Evolutionary conservation across 352 stramenopile genomes (phyloP).

Genomic region (Hyaloperonospora brassicae): DNA sequence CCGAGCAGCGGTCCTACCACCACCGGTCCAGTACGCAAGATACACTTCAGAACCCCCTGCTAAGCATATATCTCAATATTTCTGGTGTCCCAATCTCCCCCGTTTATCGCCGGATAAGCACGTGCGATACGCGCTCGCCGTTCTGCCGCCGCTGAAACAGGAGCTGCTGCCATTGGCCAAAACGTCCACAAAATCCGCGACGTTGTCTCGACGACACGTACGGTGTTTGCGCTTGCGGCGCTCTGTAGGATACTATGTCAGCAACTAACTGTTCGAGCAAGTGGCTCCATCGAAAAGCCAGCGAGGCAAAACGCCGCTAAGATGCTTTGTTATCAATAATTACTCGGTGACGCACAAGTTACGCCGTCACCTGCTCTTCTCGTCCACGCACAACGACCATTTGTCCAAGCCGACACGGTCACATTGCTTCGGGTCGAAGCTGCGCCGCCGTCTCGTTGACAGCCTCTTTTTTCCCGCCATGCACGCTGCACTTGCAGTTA

Average conservation of each 20-base stretch:
- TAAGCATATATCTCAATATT: no score
- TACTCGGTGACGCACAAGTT: constrained; percentile 10
- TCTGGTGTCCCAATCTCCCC: no score
- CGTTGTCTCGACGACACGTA: no score
- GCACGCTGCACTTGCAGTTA: constrained; percentile 27
- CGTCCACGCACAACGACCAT: constrained; percentile 5
- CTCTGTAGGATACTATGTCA: not conserved
- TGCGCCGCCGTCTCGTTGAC: constrained; percentile 21
- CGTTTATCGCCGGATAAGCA: no score
- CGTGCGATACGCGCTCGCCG: no score
- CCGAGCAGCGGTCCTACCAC: no score
- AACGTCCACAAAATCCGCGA: no score
- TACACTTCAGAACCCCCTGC: no score
- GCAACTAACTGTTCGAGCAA: not conserved
- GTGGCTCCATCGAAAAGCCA: no score
- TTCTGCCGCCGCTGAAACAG: no score
- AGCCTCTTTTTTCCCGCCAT: constrained; percentile 13
- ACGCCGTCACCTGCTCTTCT: not conserved
- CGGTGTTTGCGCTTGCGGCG: constrained; percentile 7
- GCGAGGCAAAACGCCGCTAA: not conserved
- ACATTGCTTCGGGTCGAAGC: constrained; percentile 17
- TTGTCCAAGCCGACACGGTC: constrained; percentile 6
- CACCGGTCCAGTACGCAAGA: no score
- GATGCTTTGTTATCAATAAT: constrained; percentile 29
- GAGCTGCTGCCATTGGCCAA: no score